Conservation (phyloP, 352 stramenopile genomes). For the Peronospora farinosa region DNA sequence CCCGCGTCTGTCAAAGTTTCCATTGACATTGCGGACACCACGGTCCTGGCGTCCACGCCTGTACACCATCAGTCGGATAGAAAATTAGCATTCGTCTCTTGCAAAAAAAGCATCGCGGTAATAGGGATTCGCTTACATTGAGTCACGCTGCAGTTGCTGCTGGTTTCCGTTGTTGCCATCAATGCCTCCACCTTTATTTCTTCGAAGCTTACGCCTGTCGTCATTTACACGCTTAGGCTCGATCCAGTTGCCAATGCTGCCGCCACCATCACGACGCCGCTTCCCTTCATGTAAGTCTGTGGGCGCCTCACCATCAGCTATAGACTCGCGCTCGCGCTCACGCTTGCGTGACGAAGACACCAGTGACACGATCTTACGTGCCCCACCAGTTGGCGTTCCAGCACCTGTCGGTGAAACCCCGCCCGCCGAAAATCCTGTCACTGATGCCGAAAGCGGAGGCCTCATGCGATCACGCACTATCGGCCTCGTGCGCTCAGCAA, state of each 20-base stretch:
- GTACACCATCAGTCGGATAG: not conserved
- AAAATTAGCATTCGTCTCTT: slow-evolving; percentile 3
- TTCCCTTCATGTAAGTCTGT: slow-evolving; percentile 31
- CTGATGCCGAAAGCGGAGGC: slow-evolving; percentile 19
- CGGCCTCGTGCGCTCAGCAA: slow-evolving; percentile 18
- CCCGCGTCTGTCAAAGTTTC: slow-evolving; percentile 13
- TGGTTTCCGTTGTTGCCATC: slow-evolving; percentile 25
- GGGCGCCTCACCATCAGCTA: slow-evolving; percentile 10
- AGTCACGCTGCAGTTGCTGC: slow-evolving; percentile 41
- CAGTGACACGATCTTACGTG: slow-evolving; percentile 73
- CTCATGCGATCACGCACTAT: slow-evolving; percentile 23
- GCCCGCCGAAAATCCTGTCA: slow-evolving; percentile 7
- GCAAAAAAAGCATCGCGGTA: not conserved
- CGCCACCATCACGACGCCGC: slow-evolving; percentile 37
- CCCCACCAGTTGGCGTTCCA: slow-evolving; percentile 20
- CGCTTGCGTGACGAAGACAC: slow-evolving; percentile 66
- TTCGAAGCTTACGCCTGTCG: slow-evolving; percentile 45
- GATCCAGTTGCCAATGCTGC: slow-evolving; percentile 7
- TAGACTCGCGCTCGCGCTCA: slow-evolving; percentile 50
- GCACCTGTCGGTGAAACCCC: slow-evolving; percentile 7
- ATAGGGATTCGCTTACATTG: slow-evolving; percentile 34
- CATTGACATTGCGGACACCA: slow-evolving; percentile 21
- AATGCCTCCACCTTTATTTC: slow-evolving; percentile 34
- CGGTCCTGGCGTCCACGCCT: slow-evolving; percentile 32
- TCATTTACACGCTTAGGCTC: slow-evolving; percentile 33